Evolutionary conservation across 306 rosid genomes (phyloP).

Genomic region (Vigna unguiculata): DNA sequence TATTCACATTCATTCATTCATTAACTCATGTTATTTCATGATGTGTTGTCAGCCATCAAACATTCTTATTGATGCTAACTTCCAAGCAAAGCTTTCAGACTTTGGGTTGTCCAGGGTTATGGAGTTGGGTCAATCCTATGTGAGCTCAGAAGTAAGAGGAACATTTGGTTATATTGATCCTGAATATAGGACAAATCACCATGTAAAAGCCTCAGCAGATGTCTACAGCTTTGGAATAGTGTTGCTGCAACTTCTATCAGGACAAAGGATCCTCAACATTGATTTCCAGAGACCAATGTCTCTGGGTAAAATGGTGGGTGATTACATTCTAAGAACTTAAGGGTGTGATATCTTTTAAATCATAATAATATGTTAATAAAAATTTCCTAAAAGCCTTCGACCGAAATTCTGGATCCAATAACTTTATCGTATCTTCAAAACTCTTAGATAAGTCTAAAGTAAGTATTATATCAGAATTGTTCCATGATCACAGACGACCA

Average conservation of each 20-base stretch:
- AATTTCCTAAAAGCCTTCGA: too few relatives aligned
- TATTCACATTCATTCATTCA: slow-evolving; percentile 3
- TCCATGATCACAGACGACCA: too few relatives aligned
- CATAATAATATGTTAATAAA: too few relatives aligned
- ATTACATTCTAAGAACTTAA: not conserved
- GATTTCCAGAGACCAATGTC: slow-evolving; percentile 56
- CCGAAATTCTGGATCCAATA: too few relatives aligned
- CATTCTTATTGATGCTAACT: slow-evolving; percentile 60
- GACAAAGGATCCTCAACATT: slow-evolving; percentile 63
- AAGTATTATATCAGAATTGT: too few relatives aligned
- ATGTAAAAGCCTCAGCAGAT: slow-evolving; percentile 70
- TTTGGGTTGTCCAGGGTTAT: slow-evolving; percentile 72
- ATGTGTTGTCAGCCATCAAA: slow-evolving; percentile 66
- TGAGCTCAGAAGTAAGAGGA: slow-evolving; percentile 78
- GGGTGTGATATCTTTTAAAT: too few relatives aligned
- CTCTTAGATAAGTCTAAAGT: too few relatives aligned
- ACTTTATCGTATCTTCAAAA: too few relatives aligned
- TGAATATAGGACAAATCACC: slow-evolving; percentile 65
- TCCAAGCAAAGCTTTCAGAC: slow-evolving; percentile 74
- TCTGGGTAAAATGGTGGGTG: slow-evolving; percentile 61
- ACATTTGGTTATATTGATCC: slow-evolving; percentile 82
- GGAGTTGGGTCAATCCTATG: slow-evolving; percentile 63
- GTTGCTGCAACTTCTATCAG: slow-evolving; percentile 66
- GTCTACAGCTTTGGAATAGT: slow-evolving; percentile 77
- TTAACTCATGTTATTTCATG: slow-evolving; percentile 12